These are phyloP conservation scores for Onygena corvina DNA, from an alignment of 2,329 filamentous ascomycete species.

Conservation along the genomic window DNA sequence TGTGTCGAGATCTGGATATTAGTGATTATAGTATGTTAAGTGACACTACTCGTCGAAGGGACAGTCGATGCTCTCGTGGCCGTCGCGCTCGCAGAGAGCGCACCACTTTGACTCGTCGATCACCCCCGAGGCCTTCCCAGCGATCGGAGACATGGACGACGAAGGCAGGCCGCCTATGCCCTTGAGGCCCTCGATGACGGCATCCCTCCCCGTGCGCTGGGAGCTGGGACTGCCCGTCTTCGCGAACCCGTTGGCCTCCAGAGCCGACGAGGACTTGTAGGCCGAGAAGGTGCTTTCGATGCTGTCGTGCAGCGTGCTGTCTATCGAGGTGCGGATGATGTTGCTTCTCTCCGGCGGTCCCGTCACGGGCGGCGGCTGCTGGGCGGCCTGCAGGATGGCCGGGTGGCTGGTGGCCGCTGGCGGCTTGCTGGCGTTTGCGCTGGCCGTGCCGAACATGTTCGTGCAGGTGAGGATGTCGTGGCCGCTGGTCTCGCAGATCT, in stretches of 20 bases:
- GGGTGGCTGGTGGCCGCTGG: slow-evolving; percentile 14
- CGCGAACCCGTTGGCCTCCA: slow-evolving; percentile 7
- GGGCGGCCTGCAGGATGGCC: slow-evolving; percentile 6
- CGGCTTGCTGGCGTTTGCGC: slow-evolving; percentile 7
- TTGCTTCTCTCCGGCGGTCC: neutral
- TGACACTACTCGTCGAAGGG: slow-evolving; percentile 61
- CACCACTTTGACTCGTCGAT: slow-evolving; percentile 89
- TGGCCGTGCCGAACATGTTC: slow-evolving; percentile 60
- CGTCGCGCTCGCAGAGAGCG: slow-evolving; percentile 87
- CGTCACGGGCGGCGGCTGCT: neutral
- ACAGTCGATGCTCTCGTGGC: slow-evolving; percentile 91
- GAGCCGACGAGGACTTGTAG: neutral
- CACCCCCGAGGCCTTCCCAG: slow-evolving; percentile 65
- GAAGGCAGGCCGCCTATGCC: slow-evolving; percentile 30
- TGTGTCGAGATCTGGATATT: too few relatives aligned
- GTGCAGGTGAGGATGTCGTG: slow-evolving; percentile 93
- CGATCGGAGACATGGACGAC: slow-evolving; percentile 48
- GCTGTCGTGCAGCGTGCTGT: neutral
- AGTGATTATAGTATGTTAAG: too few relatives aligned
- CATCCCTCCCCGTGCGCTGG: slow-evolving; percentile 32
- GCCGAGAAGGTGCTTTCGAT: neutral
- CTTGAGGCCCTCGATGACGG: slow-evolving; percentile 32
- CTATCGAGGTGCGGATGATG: neutral
- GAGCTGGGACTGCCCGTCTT: slow-evolving; percentile 16
- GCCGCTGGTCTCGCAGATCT: slow-evolving; percentile 83